Evolutionary conservation across 1,284 basidiomycete genomes (phyloP).

Genomic region (Phaffia rhodozyma): DNA sequence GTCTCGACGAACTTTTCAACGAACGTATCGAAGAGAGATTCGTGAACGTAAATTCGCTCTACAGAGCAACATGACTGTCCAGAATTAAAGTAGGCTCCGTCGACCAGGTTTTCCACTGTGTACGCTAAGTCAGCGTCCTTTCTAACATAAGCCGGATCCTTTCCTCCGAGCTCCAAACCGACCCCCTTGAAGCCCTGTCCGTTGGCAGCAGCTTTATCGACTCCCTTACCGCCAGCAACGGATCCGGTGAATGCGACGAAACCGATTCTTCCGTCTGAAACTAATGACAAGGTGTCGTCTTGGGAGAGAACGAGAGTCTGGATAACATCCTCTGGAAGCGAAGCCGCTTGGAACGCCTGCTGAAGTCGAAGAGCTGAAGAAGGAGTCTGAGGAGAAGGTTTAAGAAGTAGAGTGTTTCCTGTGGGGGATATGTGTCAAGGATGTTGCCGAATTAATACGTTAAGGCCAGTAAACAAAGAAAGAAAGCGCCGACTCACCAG

Average conservation of each 20-base stretch:
- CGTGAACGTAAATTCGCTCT: slow-evolving; percentile 88
- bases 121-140: slow-evolving; percentile 73
- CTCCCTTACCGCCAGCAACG: slow-evolving; percentile 49
- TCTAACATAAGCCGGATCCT: slow-evolving; percentile 89
- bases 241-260: slow-evolving; percentile 89
- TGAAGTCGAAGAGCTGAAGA: slow-evolving; percentile 70
- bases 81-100: slow-evolving; percentile 93
- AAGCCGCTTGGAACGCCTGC: slow-evolving; percentile 54
- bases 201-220: slow-evolving; percentile 48
- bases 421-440: slow-evolving; percentile 19
- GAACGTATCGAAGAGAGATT: slow-evolving; percentile 66
- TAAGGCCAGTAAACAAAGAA: background rate
- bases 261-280: slow-evolving; percentile 55
- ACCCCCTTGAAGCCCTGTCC: slow-evolving; percentile 56
- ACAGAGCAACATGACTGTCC: slow-evolving; percentile 56
- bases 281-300: slow-evolving; percentile 48
- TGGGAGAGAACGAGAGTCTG: slow-evolving; percentile 71
- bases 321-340: slow-evolving; percentile 61
- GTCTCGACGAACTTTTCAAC: slow-evolving; percentile 60
- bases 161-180: slow-evolving; percentile 71
- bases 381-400: slow-evolving; percentile 91
- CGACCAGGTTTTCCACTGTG: slow-evolving; percentile 73
- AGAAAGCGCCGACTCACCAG: slow-evolving; percentile 28
- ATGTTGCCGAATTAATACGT: slow-evolving; percentile 10
- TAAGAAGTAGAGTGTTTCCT: slow-evolving; percentile 80